Conservation (phyloP, 2,329 filamentous ascomycete genomes). For the Penicillium sp. region DNA sequence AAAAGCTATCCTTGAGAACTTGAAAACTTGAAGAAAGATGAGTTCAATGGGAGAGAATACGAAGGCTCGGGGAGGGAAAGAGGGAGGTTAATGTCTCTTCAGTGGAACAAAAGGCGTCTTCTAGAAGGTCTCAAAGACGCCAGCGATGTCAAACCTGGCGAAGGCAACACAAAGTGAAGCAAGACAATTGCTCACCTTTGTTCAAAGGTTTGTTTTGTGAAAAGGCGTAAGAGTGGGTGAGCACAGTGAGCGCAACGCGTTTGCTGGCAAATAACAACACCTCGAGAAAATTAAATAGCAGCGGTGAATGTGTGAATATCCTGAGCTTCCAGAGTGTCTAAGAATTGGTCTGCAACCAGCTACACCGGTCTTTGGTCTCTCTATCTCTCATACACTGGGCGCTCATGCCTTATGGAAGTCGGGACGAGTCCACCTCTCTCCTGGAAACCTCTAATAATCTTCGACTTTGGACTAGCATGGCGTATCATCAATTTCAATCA, state of each 20-base stretch:
- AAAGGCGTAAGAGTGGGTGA: slow-evolving; percentile 10
- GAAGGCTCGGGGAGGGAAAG: slow-evolving; percentile 5
- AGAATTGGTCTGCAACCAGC: neutral
- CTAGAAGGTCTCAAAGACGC: slow-evolving; percentile 25
- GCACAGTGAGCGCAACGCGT: slow-evolving; percentile 12
- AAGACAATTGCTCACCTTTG: slow-evolving; percentile 26
- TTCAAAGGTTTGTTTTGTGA: slow-evolving; percentile 20
- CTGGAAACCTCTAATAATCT: slow-evolving; percentile 9
- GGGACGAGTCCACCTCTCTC: slow-evolving; percentile 19
- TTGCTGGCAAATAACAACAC: slow-evolving; percentile 17
- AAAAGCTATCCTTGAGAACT: slow-evolving; percentile 3
- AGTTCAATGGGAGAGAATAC: slow-evolving; percentile 2
- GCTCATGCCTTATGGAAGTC: slow-evolving; percentile 9
- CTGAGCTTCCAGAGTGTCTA: slow-evolving; percentile 8
- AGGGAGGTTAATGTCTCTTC: slow-evolving; percentile 13
- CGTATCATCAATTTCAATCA: slow-evolving; percentile 14
- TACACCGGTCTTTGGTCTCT: slow-evolving; percentile 14
- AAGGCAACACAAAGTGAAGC: slow-evolving; percentile 9
- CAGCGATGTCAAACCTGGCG: slow-evolving; percentile 16
- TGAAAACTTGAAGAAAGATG: neutral
- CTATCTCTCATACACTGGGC: neutral
- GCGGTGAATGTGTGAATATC: slow-evolving; percentile 17
- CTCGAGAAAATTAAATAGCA: slow-evolving; percentile 7
- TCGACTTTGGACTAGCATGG: slow-evolving; percentile 22
- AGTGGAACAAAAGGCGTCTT: slow-evolving; percentile 22